Base-by-base conservation (phyloP, 192 early-diverging fungal species). In the Backusella circina region DNA sequence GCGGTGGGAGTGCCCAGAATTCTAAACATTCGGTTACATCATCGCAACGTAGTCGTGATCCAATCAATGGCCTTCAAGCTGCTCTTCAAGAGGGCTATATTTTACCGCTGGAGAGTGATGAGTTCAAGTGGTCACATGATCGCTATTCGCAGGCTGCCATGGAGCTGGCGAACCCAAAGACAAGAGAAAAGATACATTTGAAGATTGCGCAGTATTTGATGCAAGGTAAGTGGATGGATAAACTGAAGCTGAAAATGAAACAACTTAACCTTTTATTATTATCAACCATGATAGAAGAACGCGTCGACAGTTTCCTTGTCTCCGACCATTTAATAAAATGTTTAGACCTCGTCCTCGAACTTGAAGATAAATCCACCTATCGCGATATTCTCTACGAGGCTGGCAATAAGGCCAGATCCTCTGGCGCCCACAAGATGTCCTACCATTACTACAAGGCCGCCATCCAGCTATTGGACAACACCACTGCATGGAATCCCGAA, bases 121-220 rank as follows among this genome's bases (percentile, higher is more conserved):
- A 72, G 18, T 80, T 80, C 33, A 80, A 76, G 47, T 80, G 75
- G 72, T 73, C 71, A 13, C 79, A 80, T 65, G 79, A 80, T 50
- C 70, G 75, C 44, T 80, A 73, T 23, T 80, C 79, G 28, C 79
- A 76, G 57, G 79, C 79, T 7, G 79, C 79, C 5, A 80, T 80
- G 79, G 65, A 68, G 21, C 33, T 80, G 9, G 79, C 71, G 26
- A 35, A 76, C 36, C 67, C 75, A 1, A 77, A 61, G 12, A 39
- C 65, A 13, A 44, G 75, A 23, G 75, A 76, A 44, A 72, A 70
- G 16, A 80, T 80, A 13, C 79, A 80, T 74, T 74, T 73, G 8
- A 80, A 74, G n/a, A 77, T 80, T 28, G 75, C 75, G 6, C 26
- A 73, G 12, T 74, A 51, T n/a, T 71, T 76, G n/a, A 35, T 80